Percentiles rank a stretch among this genome's conserved stretches.
These are phyloP conservation scores for Aurantiochytrium sp. DNA, from an alignment of 108 stramenopile genomes.

Conservation along the genomic window DNA sequence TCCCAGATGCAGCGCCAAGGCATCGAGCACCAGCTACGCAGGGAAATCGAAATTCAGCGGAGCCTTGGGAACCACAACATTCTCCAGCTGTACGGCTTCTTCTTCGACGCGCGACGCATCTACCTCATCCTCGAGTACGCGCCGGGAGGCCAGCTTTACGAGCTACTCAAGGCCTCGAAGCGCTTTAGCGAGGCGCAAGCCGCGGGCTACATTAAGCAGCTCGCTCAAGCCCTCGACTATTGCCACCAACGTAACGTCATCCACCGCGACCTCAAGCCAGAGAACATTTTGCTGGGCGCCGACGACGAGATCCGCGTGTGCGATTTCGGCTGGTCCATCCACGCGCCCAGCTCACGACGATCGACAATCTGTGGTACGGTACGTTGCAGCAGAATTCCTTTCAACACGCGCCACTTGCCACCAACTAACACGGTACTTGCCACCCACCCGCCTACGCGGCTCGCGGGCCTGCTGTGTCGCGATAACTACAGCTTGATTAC, in stretches of 20 bases:
- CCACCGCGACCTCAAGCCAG: slow-evolving; percentile 60
- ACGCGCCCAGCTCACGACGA: slow-evolving; percentile 43
- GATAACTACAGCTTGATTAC: neutral
- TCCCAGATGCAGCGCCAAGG: slow-evolving; percentile 83
- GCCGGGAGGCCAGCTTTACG: slow-evolving; percentile 51
- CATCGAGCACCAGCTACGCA: slow-evolving; percentile 63
- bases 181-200: slow-evolving; percentile 6
- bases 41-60: slow-evolving; percentile 54
- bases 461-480: too few relatives aligned
- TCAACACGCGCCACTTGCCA: too few relatives aligned
- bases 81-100: slow-evolving; percentile 48
- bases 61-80: slow-evolving; percentile 47
- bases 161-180: neutral
- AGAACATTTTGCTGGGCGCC: slow-evolving; percentile 43
- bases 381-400: too few relatives aligned
- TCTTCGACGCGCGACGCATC: slow-evolving; percentile 43
- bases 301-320: slow-evolving; percentile 39
- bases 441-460: too few relatives aligned
- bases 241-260: slow-evolving; percentile 45
- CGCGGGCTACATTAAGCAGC: slow-evolving; percentile 12
- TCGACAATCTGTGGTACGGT: slow-evolving; percentile 52
- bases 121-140: slow-evolving; percentile 58
- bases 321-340: slow-evolving; percentile 60
- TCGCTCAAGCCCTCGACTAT: slow-evolving; percentile 42
- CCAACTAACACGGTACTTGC: too few relatives aligned